Base-by-base conservation (phyloP, 495 filamentous ascomycete species). In the Bacidia rubella region DNA sequence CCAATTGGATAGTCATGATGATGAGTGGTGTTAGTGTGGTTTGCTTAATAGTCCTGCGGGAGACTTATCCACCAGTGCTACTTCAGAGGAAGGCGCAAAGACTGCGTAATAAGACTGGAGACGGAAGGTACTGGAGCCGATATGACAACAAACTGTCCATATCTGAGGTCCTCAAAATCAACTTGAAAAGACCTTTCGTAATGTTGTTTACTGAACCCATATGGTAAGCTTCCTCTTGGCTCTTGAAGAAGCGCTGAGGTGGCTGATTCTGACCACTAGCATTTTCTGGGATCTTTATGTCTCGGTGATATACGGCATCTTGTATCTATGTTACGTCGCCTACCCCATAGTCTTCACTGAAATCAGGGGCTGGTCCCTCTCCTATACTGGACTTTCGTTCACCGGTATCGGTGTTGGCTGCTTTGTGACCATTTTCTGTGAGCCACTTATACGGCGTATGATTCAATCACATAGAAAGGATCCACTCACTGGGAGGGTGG, bases 271-370 rank as follows among this genome's bases (percentile, higher is more conserved):
- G 24, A 35, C 29, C 10, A 9, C n/a, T 52, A 75, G 74, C 54
- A 77, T 81, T 61, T 90, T 90, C 62, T 90, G 86, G 77, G 82
- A 90, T 61, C 58, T 82, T 41, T 85, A 85, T 56, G 77, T 85
- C 51, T 77, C 78, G 20, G 65, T 86, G 44, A 65, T 78, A 29
- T 78, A 78, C 63, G 81, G 75, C 15, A 86, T 89, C 48, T 71
- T 94, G 0, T 93, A 93, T 62, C 75, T 93, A 29, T 89, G 87
- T 66, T 94, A 93, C 66, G 77, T 87, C 17, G 83, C 86, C 15
- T 82, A 81, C 58, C 87, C 87, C 1, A 80, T 90, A 35, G 79
- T 92, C 51, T 92, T 90, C 66, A 66, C 71, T 15, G 66, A 80
- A 2, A 68, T 86, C 49, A 82, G 87, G 12, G 81, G 81, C 51